These are phyloP conservation scores for Eutrema yunnanense DNA, from an alignment of 345 rosid genomes.

Conservation along the genomic window DNA sequence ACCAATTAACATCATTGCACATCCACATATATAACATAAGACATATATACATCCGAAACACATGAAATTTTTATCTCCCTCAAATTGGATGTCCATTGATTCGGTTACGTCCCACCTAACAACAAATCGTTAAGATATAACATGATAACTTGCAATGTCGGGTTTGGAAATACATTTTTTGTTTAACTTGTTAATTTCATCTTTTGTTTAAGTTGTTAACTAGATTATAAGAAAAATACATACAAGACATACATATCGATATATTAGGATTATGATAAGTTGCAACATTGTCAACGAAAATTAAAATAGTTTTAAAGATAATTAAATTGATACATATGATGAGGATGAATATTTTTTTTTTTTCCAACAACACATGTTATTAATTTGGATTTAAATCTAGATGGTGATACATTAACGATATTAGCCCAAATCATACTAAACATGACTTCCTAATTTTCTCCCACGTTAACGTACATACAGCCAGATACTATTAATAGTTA, in stretches of 20 bases:
- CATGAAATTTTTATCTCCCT: background rate
- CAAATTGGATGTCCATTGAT: background rate
- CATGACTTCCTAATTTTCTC: background rate
- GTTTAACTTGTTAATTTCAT: background rate
- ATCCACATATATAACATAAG: background rate
- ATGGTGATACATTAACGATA: background rate
- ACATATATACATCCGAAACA: background rate
- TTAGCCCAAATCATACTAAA: background rate
- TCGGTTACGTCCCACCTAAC: background rate
- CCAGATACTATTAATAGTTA: background rate
- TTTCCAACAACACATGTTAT: background rate
- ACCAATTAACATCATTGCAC: background rate
- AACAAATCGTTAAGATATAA: background rate
- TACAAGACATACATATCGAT: background rate
- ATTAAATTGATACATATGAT: background rate
- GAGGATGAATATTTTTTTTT: background rate
- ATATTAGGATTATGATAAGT: background rate
- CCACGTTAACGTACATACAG: background rate
- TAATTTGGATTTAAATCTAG: background rate
- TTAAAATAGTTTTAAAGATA: background rate
- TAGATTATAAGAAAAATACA: background rate
- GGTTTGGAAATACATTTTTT: background rate
- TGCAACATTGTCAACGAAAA: background rate
- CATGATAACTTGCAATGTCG: background rate
- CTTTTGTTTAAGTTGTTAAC: background rate